phyloP scores from a whole-genome alignment of 1,284 basidiomycete genomes.

The Irpex rosettiformis region DNA sequence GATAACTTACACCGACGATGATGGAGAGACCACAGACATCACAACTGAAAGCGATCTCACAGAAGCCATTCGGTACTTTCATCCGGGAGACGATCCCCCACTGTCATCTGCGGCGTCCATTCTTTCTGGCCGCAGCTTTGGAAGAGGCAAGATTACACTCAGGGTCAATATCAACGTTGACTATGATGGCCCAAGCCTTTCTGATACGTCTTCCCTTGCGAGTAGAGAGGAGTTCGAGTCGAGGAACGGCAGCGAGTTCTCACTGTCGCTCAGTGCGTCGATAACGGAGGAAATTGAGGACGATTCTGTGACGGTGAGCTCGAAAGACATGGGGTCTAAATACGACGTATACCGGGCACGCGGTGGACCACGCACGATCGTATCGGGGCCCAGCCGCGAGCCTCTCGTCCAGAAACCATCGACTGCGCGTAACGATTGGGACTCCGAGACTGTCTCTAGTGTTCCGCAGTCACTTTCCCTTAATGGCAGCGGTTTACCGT shows the following conservation, averaged over 20 bases:
- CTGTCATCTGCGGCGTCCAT: conserved; percentile 69
- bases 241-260: conserved; percentile 56
- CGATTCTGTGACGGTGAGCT: conserved; percentile 70
- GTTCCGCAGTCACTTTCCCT: conserved; percentile 10
- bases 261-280: conserved; percentile 41
- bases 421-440: conserved; percentile 22
- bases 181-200: conserved; percentile 88
- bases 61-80: conserved; percentile 85
- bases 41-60: conserved; percentile 70
- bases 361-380: conserved; percentile 25
- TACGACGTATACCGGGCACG: conserved; percentile 22
- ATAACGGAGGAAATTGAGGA: conserved; percentile 50
- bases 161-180: conserved; percentile 76
- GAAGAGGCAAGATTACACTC: conserved; percentile 68
- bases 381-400: conserved; percentile 23
- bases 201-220: conserved; percentile 78
- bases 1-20: conserved; percentile 85
- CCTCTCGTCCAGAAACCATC: conserved; percentile 15
- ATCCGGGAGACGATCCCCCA: conserved; percentile 68
- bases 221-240: conserved; percentile 71
- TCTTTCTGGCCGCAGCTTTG: conserved; percentile 67
- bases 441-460: conserved; percentile 27
- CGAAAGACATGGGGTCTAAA: conserved; percentile 48
- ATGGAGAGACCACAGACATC: conserved; percentile 73
- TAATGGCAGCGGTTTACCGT: conserved; percentile 5